These are phyloP conservation scores for Fusarium torulosum DNA, from an alignment of 2,329 filamentous ascomycete genomes.

Conservation along the genomic window DNA sequence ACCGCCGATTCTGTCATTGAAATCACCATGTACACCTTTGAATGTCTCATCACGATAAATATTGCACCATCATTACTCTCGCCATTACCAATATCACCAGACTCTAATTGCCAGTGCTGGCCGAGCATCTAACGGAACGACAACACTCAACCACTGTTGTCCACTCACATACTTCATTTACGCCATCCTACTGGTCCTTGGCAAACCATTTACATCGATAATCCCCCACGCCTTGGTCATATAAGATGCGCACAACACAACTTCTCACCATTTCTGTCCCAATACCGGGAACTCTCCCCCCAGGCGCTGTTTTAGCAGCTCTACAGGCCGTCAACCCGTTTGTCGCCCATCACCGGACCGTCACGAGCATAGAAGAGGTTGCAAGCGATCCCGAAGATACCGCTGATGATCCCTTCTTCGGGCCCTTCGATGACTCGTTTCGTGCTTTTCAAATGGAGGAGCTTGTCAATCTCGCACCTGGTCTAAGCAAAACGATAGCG, in stretches of 20 bases:
- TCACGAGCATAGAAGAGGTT: conserved; percentile 54
- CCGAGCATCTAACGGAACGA: conserved; percentile 7
- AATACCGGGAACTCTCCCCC: conserved; percentile 56
- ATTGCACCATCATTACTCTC: conserved; percentile 18
- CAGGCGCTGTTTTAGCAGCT: conserved; percentile 54
- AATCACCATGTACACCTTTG: conserved; percentile 43
- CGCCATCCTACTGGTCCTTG: not conserved
- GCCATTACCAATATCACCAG: conserved; percentile 14
- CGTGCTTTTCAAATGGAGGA: conserved; percentile 52
- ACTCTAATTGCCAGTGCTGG: conserved; percentile 9
- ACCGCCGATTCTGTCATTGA: conserved; percentile 16
- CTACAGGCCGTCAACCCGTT: conserved; percentile 58
- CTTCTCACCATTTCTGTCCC: conserved; percentile 57
- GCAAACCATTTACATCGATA: not conserved
- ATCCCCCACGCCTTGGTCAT: conserved; percentile 1
- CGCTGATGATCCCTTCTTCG: conserved; percentile 59
- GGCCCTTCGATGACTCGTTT: conserved; percentile 54
- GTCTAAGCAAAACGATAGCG: conserved; percentile 56
- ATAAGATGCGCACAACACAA: conserved; percentile 50
- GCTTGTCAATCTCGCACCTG: conserved; percentile 55
- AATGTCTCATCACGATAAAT: conserved; percentile 34
- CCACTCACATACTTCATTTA: not conserved
- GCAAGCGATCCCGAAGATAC: conserved; percentile 51
- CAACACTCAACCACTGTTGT: conserved; percentile 6
- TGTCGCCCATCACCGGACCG: conserved; percentile 57